Conservation (phyloP, 805 yeast species). For the Cyberlindnera amylophila region DNA sequence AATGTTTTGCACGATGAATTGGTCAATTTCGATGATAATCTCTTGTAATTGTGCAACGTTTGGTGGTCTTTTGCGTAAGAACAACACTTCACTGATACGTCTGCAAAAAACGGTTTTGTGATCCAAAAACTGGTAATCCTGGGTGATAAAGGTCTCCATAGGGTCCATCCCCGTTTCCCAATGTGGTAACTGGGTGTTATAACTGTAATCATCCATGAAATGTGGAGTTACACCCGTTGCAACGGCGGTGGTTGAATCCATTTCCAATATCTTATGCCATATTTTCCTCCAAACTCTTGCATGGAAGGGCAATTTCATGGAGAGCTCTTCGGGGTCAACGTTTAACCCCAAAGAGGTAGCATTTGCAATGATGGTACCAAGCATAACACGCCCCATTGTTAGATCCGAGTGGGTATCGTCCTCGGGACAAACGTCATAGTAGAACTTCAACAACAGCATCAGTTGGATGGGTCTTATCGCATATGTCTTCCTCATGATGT, state of each 20-base stretch:
- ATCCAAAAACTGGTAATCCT: conserved; percentile 29
- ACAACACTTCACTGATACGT: conserved; percentile 29
- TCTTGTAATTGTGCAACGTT: conserved; percentile 32
- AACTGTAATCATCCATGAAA: conserved; percentile 17
- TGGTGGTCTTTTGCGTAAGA: conserved; percentile 33
- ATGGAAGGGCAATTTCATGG: not conserved
- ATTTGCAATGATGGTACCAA: conserved; percentile 46
- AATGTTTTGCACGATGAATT: conserved; percentile 22
- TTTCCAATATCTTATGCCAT: conserved; percentile 24
- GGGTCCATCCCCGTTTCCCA: conserved; percentile 33
- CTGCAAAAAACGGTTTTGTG: conserved; percentile 30
- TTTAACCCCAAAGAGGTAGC: conserved; percentile 51
- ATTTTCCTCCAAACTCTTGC: conserved; percentile 21
- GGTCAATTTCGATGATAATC: conserved; percentile 32
- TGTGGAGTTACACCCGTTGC: conserved; percentile 13
- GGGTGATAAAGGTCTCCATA: conserved; percentile 35
- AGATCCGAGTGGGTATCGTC: conserved; percentile 52
- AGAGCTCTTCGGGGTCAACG: conserved; percentile 43
- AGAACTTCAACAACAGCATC: conserved; percentile 43
- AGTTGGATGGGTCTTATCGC: conserved; percentile 46
- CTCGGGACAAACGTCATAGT: conserved; percentile 47
- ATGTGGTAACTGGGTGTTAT: conserved; percentile 25
- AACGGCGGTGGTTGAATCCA: conserved; percentile 19
- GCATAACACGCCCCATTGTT: conserved; percentile 42
- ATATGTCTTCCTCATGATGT: conserved; percentile 40